Conservation (phyloP, 768 basidiomycete genomes). For the Kwoniella botswanensis region DNA sequence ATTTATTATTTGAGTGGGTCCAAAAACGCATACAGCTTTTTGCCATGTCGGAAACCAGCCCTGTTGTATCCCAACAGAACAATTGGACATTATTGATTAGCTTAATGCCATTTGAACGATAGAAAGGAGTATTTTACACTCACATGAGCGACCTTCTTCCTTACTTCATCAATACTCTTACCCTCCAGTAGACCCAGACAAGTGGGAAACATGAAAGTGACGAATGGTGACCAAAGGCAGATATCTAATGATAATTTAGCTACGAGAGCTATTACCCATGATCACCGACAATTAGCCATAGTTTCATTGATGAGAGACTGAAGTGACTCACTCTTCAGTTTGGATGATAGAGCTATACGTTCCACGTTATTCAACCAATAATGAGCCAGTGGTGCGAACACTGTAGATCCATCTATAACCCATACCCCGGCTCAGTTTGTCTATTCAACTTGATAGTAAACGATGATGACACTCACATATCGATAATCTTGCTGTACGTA, state of each 20-base stretch:
- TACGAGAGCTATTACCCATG: conserved; percentile 27
- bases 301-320: not conserved
- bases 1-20: conserved; percentile 55
- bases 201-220: conserved; percentile 47
- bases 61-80: not conserved
- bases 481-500: conserved; percentile 46
- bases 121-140: conserved; percentile 8
- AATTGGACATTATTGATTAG: not conserved
- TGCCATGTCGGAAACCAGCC: conserved; percentile 47
- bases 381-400: conserved; percentile 56
- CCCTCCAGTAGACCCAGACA: conserved; percentile 50
- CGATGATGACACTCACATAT: conserved; percentile 37
- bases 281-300: not conserved
- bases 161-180: conserved; percentile 41
- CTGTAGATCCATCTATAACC: conserved; percentile 40
- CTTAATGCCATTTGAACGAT: not conserved
- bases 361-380: conserved; percentile 47
- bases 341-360: conserved; percentile 33
- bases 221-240: conserved; percentile 53
- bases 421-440: not conserved
- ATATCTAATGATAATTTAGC: conserved; percentile 42
- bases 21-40: conserved; percentile 47
- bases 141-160: conserved; percentile 48
- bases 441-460: conserved; percentile 4
- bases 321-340: conserved; percentile 32